Percentiles rank a stretch among this genome's conserved stretches.
Conservation (phyloP, 2,329 filamentous ascomycete species). For the Verticillium zaregamsianum region DNA sequence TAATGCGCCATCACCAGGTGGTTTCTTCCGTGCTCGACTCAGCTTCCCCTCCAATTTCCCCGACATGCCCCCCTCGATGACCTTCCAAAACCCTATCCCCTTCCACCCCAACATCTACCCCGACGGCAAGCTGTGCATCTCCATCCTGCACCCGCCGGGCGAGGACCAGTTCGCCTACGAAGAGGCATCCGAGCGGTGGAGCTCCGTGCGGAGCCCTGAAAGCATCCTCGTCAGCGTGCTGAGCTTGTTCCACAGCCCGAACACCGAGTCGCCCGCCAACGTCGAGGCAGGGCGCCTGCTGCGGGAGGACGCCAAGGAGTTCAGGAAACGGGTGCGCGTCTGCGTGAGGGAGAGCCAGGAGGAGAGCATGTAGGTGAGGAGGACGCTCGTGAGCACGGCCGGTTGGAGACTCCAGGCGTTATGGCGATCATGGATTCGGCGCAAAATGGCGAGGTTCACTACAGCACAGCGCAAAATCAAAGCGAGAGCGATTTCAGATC, state of each 20-base stretch:
- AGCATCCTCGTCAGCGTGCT: slow-evolving; percentile 91
- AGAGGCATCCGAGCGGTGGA: slow-evolving; percentile 84
- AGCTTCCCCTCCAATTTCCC: slow-evolving; percentile 84
- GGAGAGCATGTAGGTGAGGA: not conserved
- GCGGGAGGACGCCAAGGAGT: slow-evolving; percentile 76
- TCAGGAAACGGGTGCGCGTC: slow-evolving; percentile 71
- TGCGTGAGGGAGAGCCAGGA: slow-evolving; percentile 69
- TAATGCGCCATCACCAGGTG: slow-evolving; percentile 51
- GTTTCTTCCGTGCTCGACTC: slow-evolving; percentile 84
- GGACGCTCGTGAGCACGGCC: not conserved
- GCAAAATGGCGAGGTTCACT: not conserved
- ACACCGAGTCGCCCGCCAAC: slow-evolving; percentile 94
- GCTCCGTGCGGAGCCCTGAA: slow-evolving; percentile 89
- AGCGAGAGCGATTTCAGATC: not conserved
- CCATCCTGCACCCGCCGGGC: slow-evolving; percentile 90
- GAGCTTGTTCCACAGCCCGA: slow-evolving; percentile 85
- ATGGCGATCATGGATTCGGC: not conserved
- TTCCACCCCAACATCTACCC: slow-evolving; percentile 96
- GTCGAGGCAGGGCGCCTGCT: slow-evolving; percentile 87
- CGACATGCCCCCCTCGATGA: slow-evolving; percentile 80
- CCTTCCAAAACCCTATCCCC: slow-evolving; percentile 75
- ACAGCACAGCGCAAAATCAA: not conserved
- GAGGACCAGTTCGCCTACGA: slow-evolving; percentile 96
- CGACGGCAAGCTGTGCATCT: slow-evolving; percentile 88
- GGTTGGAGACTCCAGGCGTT: not conserved